Evolutionary conservation across 225 moss, liverwort and hornwort species (phyloP).

Genomic region (Antitrichia curtipendula): DNA sequence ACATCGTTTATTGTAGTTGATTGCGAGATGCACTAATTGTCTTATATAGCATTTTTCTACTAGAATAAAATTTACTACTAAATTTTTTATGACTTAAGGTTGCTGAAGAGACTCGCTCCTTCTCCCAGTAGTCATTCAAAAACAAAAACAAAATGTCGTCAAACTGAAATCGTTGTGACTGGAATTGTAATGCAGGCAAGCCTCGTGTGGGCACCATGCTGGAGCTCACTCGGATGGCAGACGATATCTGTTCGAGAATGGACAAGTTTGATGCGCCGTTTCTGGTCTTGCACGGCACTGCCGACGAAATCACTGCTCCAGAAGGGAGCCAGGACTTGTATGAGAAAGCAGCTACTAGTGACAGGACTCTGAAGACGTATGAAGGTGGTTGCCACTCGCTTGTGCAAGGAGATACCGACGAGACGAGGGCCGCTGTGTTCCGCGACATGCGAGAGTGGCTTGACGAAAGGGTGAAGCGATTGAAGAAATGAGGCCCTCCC

Average conservation of each 20-base stretch:
- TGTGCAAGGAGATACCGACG: conserved; percentile 47
- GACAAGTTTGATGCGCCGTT: conserved; percentile 37
- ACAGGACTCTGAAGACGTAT: conserved; percentile 43
- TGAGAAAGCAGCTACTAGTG: conserved; percentile 21
- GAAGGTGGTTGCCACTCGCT: conserved; percentile 55
- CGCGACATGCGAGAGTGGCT: conserved; percentile 53
- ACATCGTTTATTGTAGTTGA: background rate
- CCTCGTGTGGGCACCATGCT: conserved; percentile 59
- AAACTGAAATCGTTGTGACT: background rate
- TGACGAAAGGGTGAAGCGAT: conserved; percentile 28
- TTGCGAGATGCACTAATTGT: background rate
- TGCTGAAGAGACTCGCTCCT: background rate
- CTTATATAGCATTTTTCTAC: background rate
- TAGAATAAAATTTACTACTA: background rate
- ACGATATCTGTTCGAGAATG: conserved; percentile 26
- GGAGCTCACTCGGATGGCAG: conserved; percentile 32
- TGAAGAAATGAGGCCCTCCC: background rate
- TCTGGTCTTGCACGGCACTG: conserved; percentile 42
- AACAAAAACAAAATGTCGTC: background rate
- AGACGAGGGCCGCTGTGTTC: conserved; percentile 19
- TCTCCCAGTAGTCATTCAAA: background rate
- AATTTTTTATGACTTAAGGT: too few relatives aligned
- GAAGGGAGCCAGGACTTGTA: conserved; percentile 29
- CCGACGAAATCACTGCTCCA: conserved; percentile 33
- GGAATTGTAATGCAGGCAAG: background rate